These are phyloP conservation scores for Elsinoe batatas DNA, from an alignment of 2,329 filamentous ascomycete species.

Conservation along the genomic window DNA sequence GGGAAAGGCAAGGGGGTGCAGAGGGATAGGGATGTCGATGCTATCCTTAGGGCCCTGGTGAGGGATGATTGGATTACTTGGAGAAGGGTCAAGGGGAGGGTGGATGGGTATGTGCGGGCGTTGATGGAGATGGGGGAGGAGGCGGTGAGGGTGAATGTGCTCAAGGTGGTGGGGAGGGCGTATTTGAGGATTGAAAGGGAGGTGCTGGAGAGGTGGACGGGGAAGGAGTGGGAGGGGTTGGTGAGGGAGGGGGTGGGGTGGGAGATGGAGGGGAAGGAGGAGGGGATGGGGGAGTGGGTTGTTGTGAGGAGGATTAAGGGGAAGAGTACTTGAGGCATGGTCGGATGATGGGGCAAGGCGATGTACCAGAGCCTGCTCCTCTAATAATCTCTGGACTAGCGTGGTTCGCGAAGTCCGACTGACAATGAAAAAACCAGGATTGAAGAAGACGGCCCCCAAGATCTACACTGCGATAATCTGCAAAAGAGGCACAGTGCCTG, in stretches of 20 bases:
- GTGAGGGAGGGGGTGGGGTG: conserved; percentile 69
- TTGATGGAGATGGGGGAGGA: conserved; percentile 75
- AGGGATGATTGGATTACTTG: conserved; percentile 78
- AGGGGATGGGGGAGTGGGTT: conserved; percentile 39
- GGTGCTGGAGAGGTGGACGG: conserved; percentile 61
- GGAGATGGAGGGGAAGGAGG: conserved; percentile 55
- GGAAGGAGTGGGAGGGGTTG: conserved; percentile 63
- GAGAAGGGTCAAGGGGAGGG: conserved; percentile 57
- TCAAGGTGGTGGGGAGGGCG: conserved; percentile 77
- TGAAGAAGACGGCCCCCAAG: too few species aligned
- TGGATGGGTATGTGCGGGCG: conserved; percentile 70
- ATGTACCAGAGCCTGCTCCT: background rate
- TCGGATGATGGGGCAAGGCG: background rate
- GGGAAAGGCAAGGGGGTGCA: conserved; percentile 64
- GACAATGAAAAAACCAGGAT: too few species aligned
- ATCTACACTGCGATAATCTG: too few species aligned
- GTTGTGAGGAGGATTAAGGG: conserved; percentile 58
- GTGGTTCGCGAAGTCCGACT: too few species aligned
- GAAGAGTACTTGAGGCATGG: conserved; percentile 19
- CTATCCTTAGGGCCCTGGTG: conserved; percentile 58
- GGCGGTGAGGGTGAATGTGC: conserved; percentile 60
- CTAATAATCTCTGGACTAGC: background rate
- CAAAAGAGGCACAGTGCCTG: too few species aligned
- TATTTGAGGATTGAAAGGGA: conserved; percentile 64
- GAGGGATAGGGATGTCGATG: conserved; percentile 58